Evolutionary conservation across 805 yeast species (phyloP), one percentile per base, ranked within the genome.

Genomic region (Yamadazyma insecticola): DNA sequence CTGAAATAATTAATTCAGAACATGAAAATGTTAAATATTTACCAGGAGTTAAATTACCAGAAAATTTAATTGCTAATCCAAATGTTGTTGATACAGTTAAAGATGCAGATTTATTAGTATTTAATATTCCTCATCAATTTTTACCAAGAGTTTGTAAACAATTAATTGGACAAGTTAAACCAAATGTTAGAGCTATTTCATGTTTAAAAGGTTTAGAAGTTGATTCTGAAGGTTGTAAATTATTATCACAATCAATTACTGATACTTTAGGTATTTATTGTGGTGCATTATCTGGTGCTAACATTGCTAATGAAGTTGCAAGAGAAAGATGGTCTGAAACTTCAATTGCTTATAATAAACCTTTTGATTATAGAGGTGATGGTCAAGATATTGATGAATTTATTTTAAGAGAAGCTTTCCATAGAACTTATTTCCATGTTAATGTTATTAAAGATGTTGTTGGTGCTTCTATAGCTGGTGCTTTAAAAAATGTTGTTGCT

Each of bases 101-200:
- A 44, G 89, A 71, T 37, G 87, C 96, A 22, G 96, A 92, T 58
- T 72, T 92, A 47, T 60, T 92, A 32, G 78, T 92, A 23, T 90
- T 92, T 74, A 92, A 92, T 69, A 83, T 92, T 51, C 98, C 98
- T 20, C 98, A 92, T 65, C 98, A 92, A 70, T 92, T 92, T 57
- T 72, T 92, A 60, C 78, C 81, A 36, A 72, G 79, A 45, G 78
- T 90, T 41, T 77, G 85, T 51, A 60, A 70, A 39, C 88, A 84
- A 63, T 71, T 90, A 55, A 70, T 76, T 50, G 96, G 94, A 39
- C 65, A 84, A 35, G 76, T 90, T 36, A 70, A 70, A 47, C 77
- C 83, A 26, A 53, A 64, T 28, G 81, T 78, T 13, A 74, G 96
- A 55, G 98, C 96, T 36, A 82, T 92, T 43, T 89, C 97, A 6